Evolutionary conservation across 805 yeast genomes (phyloP).

Genomic region (Candida arabinofermentans): DNA sequence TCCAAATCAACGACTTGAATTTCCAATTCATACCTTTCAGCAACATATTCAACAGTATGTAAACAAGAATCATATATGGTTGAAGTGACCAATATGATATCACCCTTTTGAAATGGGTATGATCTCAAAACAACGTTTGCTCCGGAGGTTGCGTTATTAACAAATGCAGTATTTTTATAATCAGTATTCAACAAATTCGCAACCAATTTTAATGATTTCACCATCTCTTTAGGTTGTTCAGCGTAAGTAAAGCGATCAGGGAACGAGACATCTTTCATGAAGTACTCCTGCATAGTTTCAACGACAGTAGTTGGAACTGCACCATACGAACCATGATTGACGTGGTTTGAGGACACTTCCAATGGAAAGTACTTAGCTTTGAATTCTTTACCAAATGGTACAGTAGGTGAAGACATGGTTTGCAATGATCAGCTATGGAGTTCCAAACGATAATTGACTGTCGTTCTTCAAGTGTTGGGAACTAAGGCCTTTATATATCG

Average conservation of each 20-base stretch:
- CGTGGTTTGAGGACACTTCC: slow-evolving; percentile 38
- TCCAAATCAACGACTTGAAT: slow-evolving; percentile 35
- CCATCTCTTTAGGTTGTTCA: slow-evolving; percentile 28
- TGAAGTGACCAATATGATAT: slow-evolving; percentile 44
- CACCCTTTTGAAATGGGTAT: slow-evolving; percentile 47
- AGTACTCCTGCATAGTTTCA: slow-evolving; percentile 31
- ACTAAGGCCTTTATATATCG: too few relatives aligned
- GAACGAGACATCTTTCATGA: slow-evolving; percentile 29
- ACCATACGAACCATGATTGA: slow-evolving; percentile 69
- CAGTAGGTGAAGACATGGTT: neutral
- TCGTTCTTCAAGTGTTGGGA: too few relatives aligned
- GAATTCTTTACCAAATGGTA: slow-evolving; percentile 47
- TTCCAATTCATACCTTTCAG: slow-evolving; percentile 31
- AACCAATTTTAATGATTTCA: slow-evolving; percentile 33
- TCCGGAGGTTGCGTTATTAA: slow-evolving; percentile 58
- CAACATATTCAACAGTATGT: slow-evolving; percentile 44
- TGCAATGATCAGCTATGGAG: neutral
- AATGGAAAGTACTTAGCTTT: slow-evolving; percentile 43
- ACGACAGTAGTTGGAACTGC: slow-evolving; percentile 46
- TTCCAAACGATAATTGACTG: too few relatives aligned
- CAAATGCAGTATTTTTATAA: slow-evolving; percentile 45
- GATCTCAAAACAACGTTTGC: slow-evolving; percentile 55
- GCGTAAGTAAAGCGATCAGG: slow-evolving; percentile 45
- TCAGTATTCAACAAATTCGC: slow-evolving; percentile 46
- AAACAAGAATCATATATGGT: slow-evolving; percentile 53